Base-by-base conservation (phyloP, 2,329 filamentous ascomycete genomes). In the Diaporthe citri region DNA sequence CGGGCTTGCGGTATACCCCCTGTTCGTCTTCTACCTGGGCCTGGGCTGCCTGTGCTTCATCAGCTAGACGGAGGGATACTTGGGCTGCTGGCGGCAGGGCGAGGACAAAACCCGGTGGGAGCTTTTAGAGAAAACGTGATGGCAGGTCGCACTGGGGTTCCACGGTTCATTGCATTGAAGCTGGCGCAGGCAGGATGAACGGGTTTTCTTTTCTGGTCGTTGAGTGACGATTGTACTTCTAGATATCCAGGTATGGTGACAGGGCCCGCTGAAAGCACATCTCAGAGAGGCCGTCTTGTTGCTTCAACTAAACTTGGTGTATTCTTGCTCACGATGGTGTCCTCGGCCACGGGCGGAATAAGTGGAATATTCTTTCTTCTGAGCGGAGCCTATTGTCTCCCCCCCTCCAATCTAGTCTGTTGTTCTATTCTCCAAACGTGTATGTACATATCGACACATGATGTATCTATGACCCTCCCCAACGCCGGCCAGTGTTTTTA, bases 21-120 rank as follows among this genome's bases (percentile, higher is more conserved):
- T 99, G 71, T 94, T 98, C 82, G 93, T 98, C 66, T 99, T 98
- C 85, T 99, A 99, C 84, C 87, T 98, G 74, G 94, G 94, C 46
- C 88, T 99, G 79, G 96, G 96, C 71, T 98, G 95, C 83, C 90
- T 99, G 76, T 99, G 97, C 88, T 98, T 98, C 84, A 98, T 99
- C 83, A 98, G 95, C 86, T 98, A 91, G 83, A 79, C 28, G n/a
- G 48, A 52, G 48, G 43, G 52, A 4, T 52, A 8, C 17, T 10
- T 46, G 17, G 28, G 28, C 13, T 34, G 15, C 25, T 31, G n/a
- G 51, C 28, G 41, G 22, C 28, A 15, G 12, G 15, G 51, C 4
- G 9, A 9, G 57, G 22, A 55, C 15, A 62, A 12, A 62, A 12
- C 10, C 25, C 22, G 8, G 31, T n/a, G 25, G n/a, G 20, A 25